These are phyloP conservation scores for Sugiyamaella japonica DNA, from an alignment of 1,139 yeast genomes.

Conservation along the genomic window DNA sequence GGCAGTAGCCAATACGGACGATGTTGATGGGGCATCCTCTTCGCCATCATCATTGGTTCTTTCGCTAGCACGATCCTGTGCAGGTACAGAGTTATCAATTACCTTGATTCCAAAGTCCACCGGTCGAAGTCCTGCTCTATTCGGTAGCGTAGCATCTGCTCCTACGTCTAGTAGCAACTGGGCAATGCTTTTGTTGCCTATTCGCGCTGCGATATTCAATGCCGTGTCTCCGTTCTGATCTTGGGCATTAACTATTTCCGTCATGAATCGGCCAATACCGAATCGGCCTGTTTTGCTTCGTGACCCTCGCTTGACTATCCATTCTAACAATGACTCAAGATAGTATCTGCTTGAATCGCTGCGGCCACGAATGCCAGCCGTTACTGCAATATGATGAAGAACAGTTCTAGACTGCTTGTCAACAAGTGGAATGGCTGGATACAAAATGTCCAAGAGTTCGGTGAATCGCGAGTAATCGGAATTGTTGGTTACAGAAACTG, in stretches of 20 bases:
- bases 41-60: neutral
- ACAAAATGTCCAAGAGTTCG: constrained; percentile 65
- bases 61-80: constrained; percentile 2
- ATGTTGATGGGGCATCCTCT: constrained; percentile 19
- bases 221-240: constrained; percentile 84
- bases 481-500: constrained; percentile 86
- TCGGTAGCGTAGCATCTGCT: constrained; percentile 76
- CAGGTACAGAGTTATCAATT: constrained; percentile 15
- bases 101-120: constrained; percentile 70
- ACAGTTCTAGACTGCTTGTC: constrained; percentile 82
- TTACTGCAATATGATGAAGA: constrained; percentile 86
- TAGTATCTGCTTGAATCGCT: constrained; percentile 74
- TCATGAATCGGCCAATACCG: constrained; percentile 61
- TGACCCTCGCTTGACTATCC: constrained; percentile 63
- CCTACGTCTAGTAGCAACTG: constrained; percentile 80
- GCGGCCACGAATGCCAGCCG: constrained; percentile 71
- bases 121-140: constrained; percentile 84
- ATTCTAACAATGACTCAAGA: constrained; percentile 72
- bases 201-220: constrained; percentile 87
- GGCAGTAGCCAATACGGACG: constrained; percentile 16
- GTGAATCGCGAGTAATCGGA: constrained; percentile 75
- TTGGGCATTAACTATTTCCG: constrained; percentile 67
- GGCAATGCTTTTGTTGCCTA: constrained; percentile 78
- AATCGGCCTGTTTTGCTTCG: constrained; percentile 46
- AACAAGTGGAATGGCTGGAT: constrained; percentile 71